These are phyloP conservation scores for Amphichorda felina DNA, from an alignment of 2,329 filamentous ascomycete genomes.

Conservation along the genomic window DNA sequence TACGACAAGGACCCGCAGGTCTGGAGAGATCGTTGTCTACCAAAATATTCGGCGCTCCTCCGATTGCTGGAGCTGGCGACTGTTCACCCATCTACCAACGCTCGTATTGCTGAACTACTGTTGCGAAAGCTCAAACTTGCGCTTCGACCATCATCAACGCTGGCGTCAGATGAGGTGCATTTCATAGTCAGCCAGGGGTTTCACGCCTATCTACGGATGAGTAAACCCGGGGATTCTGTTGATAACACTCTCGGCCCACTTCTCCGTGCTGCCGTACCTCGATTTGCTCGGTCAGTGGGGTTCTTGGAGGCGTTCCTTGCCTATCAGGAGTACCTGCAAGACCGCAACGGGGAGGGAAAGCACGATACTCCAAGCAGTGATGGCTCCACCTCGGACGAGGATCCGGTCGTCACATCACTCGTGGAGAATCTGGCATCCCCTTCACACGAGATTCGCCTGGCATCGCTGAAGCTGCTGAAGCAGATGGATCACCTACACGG, in stretches of 20 bases:
- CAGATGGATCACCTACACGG: conserved; percentile 29
- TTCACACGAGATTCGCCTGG: conserved; percentile 62
- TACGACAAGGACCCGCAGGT: conserved; percentile 50
- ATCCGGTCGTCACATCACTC: conserved; percentile 51
- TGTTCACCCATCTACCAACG: conserved; percentile 54
- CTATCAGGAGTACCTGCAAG: conserved; percentile 33
- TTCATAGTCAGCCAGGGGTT: conserved; percentile 70
- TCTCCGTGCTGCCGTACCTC: conserved; percentile 52
- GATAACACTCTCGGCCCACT: conserved; percentile 52
- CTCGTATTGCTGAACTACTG: conserved; percentile 53
- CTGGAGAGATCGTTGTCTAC: conserved; percentile 51
- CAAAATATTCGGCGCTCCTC: conserved; percentile 56
- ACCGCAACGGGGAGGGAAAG: conserved; percentile 4
- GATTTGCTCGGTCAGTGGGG: conserved; percentile 52
- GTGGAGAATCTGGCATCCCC: conserved; percentile 63
- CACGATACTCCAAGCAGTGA: conserved; percentile 27
- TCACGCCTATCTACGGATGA: conserved; percentile 58
- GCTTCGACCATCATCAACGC: conserved; percentile 45
- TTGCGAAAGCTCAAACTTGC: conserved; percentile 55
- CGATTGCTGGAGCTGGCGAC: conserved; percentile 48
- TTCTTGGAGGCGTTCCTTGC: conserved; percentile 52
- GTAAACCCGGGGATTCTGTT: conserved; percentile 41
- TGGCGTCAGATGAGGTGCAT: conserved; percentile 50
- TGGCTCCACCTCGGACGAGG: conserved; percentile 31
- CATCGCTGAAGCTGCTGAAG: conserved; percentile 61